Evolutionary conservation across 805 yeast genomes (phyloP).

Genomic region (Maudiozyma pseudohumilis): DNA sequence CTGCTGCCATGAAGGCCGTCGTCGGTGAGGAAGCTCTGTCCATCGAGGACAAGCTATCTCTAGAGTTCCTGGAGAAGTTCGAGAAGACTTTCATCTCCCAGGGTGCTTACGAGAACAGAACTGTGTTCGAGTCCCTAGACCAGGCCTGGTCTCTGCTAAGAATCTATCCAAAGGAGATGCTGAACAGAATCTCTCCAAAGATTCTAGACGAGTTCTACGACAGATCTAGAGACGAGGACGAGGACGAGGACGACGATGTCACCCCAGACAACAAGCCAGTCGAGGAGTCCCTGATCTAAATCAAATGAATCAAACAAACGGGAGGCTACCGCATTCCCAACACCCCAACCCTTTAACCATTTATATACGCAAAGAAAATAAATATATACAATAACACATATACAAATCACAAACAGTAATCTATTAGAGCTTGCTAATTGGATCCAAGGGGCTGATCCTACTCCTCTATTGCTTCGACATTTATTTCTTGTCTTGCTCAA

Average conservation of each 20-base stretch:
- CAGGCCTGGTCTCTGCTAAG: conserved; percentile 97
- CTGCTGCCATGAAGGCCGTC: conserved; percentile 99
- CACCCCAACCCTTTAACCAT: no score
- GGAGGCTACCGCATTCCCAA: no score
- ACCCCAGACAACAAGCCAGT: conserved; percentile 8
- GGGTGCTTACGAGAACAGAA: conserved; percentile 95
- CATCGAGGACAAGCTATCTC: conserved; percentile 91
- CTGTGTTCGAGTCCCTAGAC: conserved; percentile 89
- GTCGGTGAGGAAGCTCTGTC: conserved; percentile 99
- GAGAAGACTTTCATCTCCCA: conserved; percentile 92
- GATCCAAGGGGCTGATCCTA: no score
- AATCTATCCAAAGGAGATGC: conserved; percentile 97
- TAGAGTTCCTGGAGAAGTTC: conserved; percentile 95
- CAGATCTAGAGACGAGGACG: conserved; percentile 63
- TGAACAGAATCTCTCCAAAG: conserved; percentile 97
- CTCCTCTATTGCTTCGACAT: no score
- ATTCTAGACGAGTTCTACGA: conserved; percentile 92
- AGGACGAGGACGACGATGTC: conserved; percentile 30
- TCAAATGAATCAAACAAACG: no score
- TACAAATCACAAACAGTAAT: no score
- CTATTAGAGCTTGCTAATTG: no score
- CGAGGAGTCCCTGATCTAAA: conserved; percentile 20
- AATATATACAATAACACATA: no score
- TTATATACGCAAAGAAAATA: no score
- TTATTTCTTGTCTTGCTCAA: no score